Evolutionary conservation across 2,329 filamentous ascomycete genomes (phyloP).

Genomic region (Nigrospora sphaerica): DNA sequence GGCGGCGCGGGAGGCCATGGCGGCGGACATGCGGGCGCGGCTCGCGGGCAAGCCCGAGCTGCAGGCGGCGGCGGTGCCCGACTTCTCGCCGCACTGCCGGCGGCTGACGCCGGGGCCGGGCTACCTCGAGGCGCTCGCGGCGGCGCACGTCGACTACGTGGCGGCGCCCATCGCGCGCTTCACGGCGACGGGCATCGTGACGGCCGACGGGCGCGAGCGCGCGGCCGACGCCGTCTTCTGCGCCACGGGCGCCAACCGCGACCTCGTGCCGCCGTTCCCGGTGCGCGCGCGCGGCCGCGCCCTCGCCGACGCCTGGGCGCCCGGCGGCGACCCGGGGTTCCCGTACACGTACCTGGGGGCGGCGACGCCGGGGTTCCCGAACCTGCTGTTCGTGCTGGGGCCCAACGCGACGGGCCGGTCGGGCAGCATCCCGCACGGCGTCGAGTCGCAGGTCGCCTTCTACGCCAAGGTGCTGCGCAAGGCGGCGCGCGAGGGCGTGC

Average conservation of each 20-base stretch:
- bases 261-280: constrained; percentile 52
- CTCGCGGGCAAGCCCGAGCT: constrained; percentile 49
- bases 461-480: constrained; percentile 63
- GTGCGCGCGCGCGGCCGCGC: constrained; percentile 48
- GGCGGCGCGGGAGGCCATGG: constrained; percentile 38
- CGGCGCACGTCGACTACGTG: constrained; percentile 57
- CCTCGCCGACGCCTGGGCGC: constrained; percentile 48
- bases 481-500: constrained; percentile 57
- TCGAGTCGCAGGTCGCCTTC: constrained; percentile 60
- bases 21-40: constrained; percentile 44
- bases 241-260: constrained; percentile 58
- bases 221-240: constrained; percentile 61
- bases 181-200: constrained; percentile 53
- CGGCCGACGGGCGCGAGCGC: constrained; percentile 45
- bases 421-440: constrained; percentile 59
- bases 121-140: constrained; percentile 57
- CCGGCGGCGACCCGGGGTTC: constrained; percentile 48
- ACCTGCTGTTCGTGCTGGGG: constrained; percentile 58
- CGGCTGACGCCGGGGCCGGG: constrained; percentile 60
- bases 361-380: constrained; percentile 59
- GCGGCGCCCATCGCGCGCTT: constrained; percentile 49
- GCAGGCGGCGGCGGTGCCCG: constrained; percentile 47
- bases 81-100: constrained; percentile 58
- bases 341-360: constrained; percentile 63
- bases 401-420: constrained; percentile 52